A percentile compares a stretch with the other conserved stretches of the same genome.
phyloP scores from a whole-genome alignment of 2,329 filamentous ascomycete genomes.

The Polytolypa hystricis region DNA sequence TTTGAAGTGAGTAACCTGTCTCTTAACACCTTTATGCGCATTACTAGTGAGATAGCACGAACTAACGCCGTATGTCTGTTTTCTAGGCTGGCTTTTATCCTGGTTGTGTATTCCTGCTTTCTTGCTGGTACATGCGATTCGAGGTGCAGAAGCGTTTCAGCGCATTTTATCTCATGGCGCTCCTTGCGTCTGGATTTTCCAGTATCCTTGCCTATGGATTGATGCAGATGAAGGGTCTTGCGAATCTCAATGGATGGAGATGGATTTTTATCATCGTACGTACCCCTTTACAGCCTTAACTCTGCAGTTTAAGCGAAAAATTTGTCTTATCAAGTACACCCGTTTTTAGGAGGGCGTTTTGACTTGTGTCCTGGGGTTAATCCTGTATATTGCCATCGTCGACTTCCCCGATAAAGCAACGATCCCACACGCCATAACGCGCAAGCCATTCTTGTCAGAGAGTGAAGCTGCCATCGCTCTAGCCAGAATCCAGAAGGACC shows the following conservation, averaged over 20 bases:
- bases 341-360: conserved; percentile 20
- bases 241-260: too few species aligned
- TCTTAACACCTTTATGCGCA: background rate
- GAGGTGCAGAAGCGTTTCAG: conserved; percentile 23
- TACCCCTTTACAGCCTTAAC: background rate
- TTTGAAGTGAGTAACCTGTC: conserved; percentile 15
- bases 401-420: conserved; percentile 26
- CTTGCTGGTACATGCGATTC: conserved; percentile 27
- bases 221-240: conserved; percentile 18
- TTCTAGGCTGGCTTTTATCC: background rate
- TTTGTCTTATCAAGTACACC: conserved; percentile 12
- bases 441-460: conserved; percentile 17
- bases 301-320: background rate
- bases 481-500: conserved; percentile 26
- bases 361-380: conserved; percentile 20
- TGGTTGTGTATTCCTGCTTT: conserved; percentile 26
- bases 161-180: conserved; percentile 15
- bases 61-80: too few species aligned
- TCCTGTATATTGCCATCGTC: conserved; percentile 28
- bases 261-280: conserved; percentile 22
- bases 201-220: conserved; percentile 30
- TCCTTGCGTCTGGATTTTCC: conserved; percentile 18
- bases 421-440: too few species aligned
- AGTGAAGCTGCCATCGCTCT: conserved; percentile 21
- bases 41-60: too few species aligned